Conservation (phyloP, 805 yeast species). For the Starmerella vitae region DNA sequence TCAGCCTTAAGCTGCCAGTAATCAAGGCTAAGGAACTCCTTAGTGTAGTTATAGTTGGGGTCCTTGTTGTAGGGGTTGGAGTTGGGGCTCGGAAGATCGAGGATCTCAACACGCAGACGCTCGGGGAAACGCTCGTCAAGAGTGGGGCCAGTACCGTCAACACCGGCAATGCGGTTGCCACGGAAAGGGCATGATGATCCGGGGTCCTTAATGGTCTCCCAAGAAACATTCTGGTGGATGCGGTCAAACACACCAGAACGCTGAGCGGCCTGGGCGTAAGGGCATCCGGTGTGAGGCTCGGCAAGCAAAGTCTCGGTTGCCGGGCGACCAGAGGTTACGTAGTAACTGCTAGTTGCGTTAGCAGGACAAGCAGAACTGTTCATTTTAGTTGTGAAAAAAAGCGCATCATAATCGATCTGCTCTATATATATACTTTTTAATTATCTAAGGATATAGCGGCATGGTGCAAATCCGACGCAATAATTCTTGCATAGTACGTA, state of each 20-base stretch:
- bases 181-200: slow-evolving; percentile 12
- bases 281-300: slow-evolving; percentile 2
- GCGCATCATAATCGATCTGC: neutral
- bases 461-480: no score
- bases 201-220: slow-evolving; percentile 4
- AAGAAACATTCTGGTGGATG: slow-evolving; percentile 4
- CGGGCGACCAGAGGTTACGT: neutral
- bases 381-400: neutral
- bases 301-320: neutral
- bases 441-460: no score
- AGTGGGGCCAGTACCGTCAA: slow-evolving; percentile 14
- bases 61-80: slow-evolving; percentile 11
- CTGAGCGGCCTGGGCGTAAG: neutral
- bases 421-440: neutral
- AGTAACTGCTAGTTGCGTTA: neutral
- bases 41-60: slow-evolving; percentile 10
- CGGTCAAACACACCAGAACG: slow-evolving; percentile 4
- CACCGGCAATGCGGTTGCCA: slow-evolving; percentile 14
- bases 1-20: slow-evolving; percentile 14
- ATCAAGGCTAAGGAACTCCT: slow-evolving; percentile 10
- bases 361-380: neutral
- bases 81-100: slow-evolving; percentile 9
- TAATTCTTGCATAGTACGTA: no score
- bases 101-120: slow-evolving; percentile 14
- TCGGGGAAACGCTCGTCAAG: slow-evolving; percentile 13